These are phyloP conservation scores for Yamadazyma triangularis DNA, from an alignment of 1,139 yeast genomes.

Conservation along the genomic window DNA sequence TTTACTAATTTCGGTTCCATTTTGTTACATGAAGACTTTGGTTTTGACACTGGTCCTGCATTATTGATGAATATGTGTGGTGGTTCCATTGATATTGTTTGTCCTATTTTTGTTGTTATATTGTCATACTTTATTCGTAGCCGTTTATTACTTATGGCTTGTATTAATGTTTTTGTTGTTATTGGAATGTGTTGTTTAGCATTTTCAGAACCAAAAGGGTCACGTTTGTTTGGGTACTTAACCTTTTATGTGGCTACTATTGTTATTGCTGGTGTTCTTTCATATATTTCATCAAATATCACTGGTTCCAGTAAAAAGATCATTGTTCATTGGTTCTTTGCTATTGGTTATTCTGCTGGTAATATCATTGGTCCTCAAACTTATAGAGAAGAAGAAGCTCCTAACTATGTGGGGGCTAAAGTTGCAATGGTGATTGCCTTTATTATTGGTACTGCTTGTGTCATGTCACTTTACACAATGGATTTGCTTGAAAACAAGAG, in stretches of 20 bases:
- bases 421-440: conserved; percentile 15
- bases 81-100: conserved; percentile 34
- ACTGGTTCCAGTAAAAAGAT: conserved; percentile 18
- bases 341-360: conserved; percentile 62
- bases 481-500: conserved; percentile 7
- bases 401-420: conserved; percentile 45
- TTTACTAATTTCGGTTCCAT: conserved; percentile 30
- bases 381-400: conserved; percentile 50
- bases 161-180: conserved; percentile 13
- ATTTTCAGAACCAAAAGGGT: conserved; percentile 26
- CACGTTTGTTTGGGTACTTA: conserved; percentile 5
- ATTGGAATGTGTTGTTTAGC: conserved; percentile 45
- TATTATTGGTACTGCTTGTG: conserved; percentile 7
- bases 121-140: conserved; percentile 35
- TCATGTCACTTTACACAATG: conserved; percentile 3
- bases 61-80: conserved; percentile 31
- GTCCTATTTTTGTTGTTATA: conserved; percentile 26
- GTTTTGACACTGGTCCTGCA: conserved; percentile 23
- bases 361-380: conserved; percentile 71
- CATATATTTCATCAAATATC: conserved; percentile 12
- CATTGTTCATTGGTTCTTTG: conserved; percentile 17
- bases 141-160: conserved; percentile 26
- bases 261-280: conserved; percentile 4
- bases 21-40: conserved; percentile 33
- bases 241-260: conserved; percentile 6